Evolutionary conservation across 78 protist genomes (phyloP).

Genomic region (Cyanophora paradoxa): DNA sequence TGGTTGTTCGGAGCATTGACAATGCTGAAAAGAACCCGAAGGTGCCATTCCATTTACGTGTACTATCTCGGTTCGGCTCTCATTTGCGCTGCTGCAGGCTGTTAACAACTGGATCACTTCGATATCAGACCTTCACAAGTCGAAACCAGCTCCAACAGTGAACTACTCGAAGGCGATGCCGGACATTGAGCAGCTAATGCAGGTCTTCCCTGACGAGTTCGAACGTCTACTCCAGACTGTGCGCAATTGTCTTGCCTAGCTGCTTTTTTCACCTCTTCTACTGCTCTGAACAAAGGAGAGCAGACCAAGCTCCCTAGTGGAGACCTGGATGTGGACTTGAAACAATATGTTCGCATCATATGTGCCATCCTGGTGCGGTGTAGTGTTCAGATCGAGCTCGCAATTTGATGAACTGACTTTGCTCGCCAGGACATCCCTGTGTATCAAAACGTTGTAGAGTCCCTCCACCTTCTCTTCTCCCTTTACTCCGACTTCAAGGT

Average conservation of each 20-base stretch:
- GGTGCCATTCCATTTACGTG: no score
- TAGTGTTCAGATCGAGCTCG: not conserved
- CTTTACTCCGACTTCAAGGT: constrained; percentile 60
- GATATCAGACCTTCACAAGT: not conserved
- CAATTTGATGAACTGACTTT: not conserved
- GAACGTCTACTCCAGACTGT: constrained; percentile 34
- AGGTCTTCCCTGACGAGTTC: constrained; percentile 55
- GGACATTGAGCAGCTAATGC: constrained; percentile 61
- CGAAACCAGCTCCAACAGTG: constrained; percentile 32
- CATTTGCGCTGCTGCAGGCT: no score
- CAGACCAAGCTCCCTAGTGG: constrained; percentile 30
- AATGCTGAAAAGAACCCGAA: constrained; percentile 49
- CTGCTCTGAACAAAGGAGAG: not conserved
- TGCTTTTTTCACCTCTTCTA: no score
- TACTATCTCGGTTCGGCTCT: no score
- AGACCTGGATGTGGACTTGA: constrained; percentile 29
- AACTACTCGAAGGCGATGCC: constrained; percentile 66
- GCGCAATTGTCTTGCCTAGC: no score
- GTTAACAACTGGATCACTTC: not conserved
- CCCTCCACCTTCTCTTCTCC: constrained; percentile 69
- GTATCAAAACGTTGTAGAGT: constrained; percentile 36
- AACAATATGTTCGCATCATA: constrained; percentile 23
- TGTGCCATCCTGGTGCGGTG: constrained; percentile 52
- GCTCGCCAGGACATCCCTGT: constrained; percentile 43
- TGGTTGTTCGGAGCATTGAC: constrained; percentile 38